Base-by-base conservation (phyloP, 805 yeast species). In the Tetrapisispora pingtungensis region DNA sequence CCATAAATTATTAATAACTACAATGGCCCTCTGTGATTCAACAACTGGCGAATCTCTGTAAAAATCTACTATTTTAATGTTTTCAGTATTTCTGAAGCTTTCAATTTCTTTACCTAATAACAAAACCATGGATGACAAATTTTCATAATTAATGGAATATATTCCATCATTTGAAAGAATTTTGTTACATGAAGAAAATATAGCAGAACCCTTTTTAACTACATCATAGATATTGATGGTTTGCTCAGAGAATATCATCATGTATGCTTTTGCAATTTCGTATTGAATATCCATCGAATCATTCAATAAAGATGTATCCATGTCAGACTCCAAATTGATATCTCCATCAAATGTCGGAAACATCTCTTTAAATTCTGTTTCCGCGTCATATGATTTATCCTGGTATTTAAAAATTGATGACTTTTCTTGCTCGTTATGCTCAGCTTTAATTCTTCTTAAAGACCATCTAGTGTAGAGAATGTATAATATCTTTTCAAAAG, bases 341-440 rank as follows among this genome's bases (percentile, higher is more conserved):
- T 59, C 59, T 10, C 82, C 84, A 40, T 84, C 95, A 50, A 77
- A 86, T 58, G 87, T 96, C 0, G 97, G 97, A 72, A 90, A 90
- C 65, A 89, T 59, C n/a, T 57, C 57, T 53, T 67, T 74, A 66
- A 89, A 87, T 44, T 89, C 97, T n/a, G 73, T 78, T 50, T 87
- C 96, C 3, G 75, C 74, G 45, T 84, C 87, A 15, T 71, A 73
- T 2, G 76, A 75, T 2, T 77, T 75, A 49, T 81, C 87, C 24
- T 72, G 64, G 54, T 74, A 82, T 56, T 74, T 82, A 65, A 76
- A 89, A 33, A 86, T 67, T 15, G 81, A 78, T 1, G 77, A 75
- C 35, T 77, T 74, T 42, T 74, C 74, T 3, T 77, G 74, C 15
- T 71, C 78, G 34, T 74, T 75, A 52, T 84, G 81, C 50, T 84